A percentile compares a stretch with the other conserved stretches of the same genome.
Conservation (phyloP, 176 grass and related monocot genomes). For the Juncus inflexus region DNA sequence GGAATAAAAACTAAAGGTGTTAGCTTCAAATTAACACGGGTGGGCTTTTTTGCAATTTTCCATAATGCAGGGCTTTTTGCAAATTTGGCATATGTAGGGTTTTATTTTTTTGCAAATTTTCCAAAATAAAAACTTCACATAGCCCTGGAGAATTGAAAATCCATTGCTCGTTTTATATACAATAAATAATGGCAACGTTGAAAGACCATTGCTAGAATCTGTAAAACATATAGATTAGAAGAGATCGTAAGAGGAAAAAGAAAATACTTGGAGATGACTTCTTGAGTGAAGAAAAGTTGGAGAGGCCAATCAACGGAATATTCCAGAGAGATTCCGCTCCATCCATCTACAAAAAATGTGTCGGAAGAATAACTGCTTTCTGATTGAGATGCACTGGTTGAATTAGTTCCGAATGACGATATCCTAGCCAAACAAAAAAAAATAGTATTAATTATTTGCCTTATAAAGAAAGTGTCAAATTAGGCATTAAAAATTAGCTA, state of each 20-base stretch:
- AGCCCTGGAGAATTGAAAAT: no score
- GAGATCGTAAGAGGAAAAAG: not conserved
- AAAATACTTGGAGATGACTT: constrained; percentile 89
- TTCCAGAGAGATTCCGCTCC: constrained; percentile 86
- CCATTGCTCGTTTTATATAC: no score
- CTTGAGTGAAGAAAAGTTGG: constrained; percentile 95
- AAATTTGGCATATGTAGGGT: no score
- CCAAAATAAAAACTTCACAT: no score
- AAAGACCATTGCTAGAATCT: constrained; percentile 1
- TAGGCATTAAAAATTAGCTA: no score
- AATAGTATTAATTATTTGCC: no score
- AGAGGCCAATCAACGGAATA: constrained; percentile 93
- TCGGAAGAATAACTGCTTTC: constrained; percentile 50
- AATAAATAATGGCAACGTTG: not conserved
- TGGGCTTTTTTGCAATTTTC: no score
- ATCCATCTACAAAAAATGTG: constrained; percentile 80
- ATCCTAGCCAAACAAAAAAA: constrained; percentile 43
- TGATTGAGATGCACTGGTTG: constrained; percentile 33
- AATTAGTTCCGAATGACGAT: constrained; percentile 60
- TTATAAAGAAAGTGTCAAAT: constrained; percentile 11
- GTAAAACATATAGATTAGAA: constrained; percentile 15
- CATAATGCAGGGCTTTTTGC: no score
- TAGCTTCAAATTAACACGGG: no score
- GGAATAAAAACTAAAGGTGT: no score
- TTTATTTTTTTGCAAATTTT: no score